Evolutionary conservation across 2,329 filamentous ascomycete species (phyloP), one percentile per base, ranked within the genome.

Genomic region (Talaromyces albobiverticillius): DNA sequence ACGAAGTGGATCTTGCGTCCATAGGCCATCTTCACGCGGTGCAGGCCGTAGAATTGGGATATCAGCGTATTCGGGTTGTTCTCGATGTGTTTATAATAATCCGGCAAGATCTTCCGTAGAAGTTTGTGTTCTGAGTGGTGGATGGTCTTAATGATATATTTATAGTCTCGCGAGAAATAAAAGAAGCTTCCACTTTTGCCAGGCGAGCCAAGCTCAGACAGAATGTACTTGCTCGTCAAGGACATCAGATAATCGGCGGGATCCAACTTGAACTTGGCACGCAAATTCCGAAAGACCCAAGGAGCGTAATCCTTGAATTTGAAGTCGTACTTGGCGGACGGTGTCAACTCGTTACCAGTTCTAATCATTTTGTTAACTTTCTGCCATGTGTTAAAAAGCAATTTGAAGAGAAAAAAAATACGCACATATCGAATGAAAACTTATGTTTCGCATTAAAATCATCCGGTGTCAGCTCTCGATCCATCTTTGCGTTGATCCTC

Each of bases 241-340:
- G 94, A 99, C 85, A 99, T 95, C 57, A 99, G 84, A 70, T 99
- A 99, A 73, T 99, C 94, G 62, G 93, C 94, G 20, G 94, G 94
- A 68, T 99, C 94, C 53, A 97, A 83, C 63, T 88, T 85, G 77
- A 99, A 99, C 59, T 87, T 88, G 46, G 85, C 79, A 61, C 94
- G 89, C 41, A 99, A 81, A 73, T 91, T 90, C 65, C 94, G 90
- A 75, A 99, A 99, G 56, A 99, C 94, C 92, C 93, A 97, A 54
- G 94, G 94, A n/a, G 93, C 93, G 73, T 99, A 99, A 76, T 99
- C 94, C 77, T 99, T 99, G 81, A 99, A 99, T 74, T 99, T 99
- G 85, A 99, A 99, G 76, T 99, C 94, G 78, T 99, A 99, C 75
- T 99, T 97, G 62, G 94, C 92, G 58, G 93, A 96, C 20, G 94